phyloP scores from a whole-genome alignment of 2,329 filamentous ascomycete species.

The Penicillium palitans region DNA sequence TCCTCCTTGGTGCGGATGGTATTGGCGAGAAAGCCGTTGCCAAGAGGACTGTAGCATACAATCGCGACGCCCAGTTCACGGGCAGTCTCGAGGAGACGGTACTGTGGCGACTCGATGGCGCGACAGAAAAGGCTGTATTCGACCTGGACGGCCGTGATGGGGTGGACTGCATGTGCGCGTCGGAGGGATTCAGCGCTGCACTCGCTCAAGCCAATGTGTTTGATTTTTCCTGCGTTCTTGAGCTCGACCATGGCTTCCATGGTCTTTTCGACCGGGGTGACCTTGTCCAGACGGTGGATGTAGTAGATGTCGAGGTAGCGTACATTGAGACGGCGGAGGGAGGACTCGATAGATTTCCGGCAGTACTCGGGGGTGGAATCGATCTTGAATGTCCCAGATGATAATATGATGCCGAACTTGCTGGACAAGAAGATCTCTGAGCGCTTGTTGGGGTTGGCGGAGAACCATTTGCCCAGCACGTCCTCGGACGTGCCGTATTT shows the following conservation, averaged over 20 bases:
- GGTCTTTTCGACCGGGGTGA: neutral
- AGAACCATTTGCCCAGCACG: neutral
- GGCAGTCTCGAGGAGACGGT: neutral
- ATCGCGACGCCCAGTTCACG: neutral
- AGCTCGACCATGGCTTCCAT: neutral
- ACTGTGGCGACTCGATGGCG: neutral
- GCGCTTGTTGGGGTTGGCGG: neutral
- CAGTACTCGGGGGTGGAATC: neutral
- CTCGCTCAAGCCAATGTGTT: neutral
- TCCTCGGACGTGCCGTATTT: constrained; percentile 51
- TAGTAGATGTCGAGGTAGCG: neutral
- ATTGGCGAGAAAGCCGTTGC: neutral
- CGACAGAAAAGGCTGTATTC: neutral
- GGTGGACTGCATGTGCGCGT: neutral
- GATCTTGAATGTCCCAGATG: neutral
- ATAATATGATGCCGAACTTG: neutral
- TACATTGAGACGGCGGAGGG: neutral
- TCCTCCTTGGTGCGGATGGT: neutral
- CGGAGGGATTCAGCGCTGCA: neutral
- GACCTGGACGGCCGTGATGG: neutral
- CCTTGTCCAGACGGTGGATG: neutral
- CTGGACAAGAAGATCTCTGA: neutral
- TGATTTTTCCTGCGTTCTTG: neutral
- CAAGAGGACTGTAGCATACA: neutral
- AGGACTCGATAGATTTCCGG: neutral